These are phyloP conservation scores for Apophysomyces trapeziformis DNA, from an alignment of 371 early-diverging fungal genomes.

Conservation along the genomic window DNA sequence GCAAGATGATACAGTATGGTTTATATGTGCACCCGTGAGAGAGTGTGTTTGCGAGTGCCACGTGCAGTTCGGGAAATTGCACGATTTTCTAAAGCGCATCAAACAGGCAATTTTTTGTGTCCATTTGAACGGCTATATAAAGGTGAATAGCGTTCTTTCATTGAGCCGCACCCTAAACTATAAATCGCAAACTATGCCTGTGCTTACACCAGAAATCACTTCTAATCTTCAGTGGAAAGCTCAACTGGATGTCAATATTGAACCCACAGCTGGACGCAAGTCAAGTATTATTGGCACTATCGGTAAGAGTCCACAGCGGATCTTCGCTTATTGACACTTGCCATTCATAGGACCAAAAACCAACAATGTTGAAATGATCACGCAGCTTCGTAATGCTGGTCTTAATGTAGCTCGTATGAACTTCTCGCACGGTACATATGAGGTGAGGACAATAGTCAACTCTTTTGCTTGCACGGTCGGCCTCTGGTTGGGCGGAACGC, in stretches of 20 bases:
- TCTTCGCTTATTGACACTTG: background rate
- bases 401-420: conserved; percentile 95
- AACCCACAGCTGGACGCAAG: conserved; percentile 72
- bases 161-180: background rate
- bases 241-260: conserved; percentile 66
- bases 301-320: conserved; percentile 43
- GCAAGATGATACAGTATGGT: background rate
- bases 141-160: conserved; percentile 8
- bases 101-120: conserved; percentile 12
- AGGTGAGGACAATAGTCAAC: conserved; percentile 49
- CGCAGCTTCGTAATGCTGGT: conserved; percentile 88
- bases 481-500: background rate
- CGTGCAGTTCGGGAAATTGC: conserved; percentile 4
- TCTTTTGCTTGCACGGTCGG: background rate
- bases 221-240: conserved; percentile 80
- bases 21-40: background rate
- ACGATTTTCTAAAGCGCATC: background rate
- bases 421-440: conserved; percentile 96
- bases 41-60: background rate
- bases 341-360: conserved; percentile 75
- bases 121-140: conserved; percentile 6
- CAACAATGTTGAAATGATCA: conserved; percentile 84
- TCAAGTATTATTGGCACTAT: conserved; percentile 85
- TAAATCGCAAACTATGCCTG: conserved; percentile 7
- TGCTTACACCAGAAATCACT: conserved; percentile 37